Conservation (phyloP, 352 stramenopile genomes). For the Phytopythium oedochilum region DNA sequence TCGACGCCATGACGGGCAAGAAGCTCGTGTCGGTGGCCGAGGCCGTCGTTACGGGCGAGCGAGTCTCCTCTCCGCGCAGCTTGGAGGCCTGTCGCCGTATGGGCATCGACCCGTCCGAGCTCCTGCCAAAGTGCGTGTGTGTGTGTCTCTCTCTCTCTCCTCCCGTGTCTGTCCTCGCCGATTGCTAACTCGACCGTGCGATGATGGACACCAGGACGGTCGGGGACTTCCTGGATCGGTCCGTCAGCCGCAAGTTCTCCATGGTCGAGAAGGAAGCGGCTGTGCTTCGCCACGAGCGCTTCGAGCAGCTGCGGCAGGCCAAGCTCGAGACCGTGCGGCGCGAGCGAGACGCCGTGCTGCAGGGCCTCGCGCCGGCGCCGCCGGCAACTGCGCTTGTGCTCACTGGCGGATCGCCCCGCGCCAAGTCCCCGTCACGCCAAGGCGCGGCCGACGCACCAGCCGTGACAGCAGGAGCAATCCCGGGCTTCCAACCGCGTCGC, state of each 20-base stretch:
- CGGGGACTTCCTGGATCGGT: slow-evolving; percentile 47
- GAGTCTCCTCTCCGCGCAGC: slow-evolving; percentile 56
- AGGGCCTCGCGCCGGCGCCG: slow-evolving; percentile 21
- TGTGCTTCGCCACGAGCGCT: slow-evolving; percentile 63
- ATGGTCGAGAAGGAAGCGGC: slow-evolving; percentile 72
- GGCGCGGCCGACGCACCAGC: slow-evolving; percentile 3
- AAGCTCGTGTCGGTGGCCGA: slow-evolving; percentile 51
- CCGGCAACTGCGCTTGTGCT: slow-evolving; percentile 20
- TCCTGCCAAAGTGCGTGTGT: slow-evolving; percentile 42
- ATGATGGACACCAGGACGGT: slow-evolving; percentile 9
- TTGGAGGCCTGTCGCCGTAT: slow-evolving; percentile 66
- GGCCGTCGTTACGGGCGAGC: slow-evolving; percentile 38
- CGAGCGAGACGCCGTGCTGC: slow-evolving; percentile 52
- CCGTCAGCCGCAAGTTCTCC: slow-evolving; percentile 43
- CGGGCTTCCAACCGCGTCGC: slow-evolving; percentile 20
- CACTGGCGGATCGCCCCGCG: slow-evolving; percentile 6
- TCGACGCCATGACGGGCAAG: slow-evolving; percentile 15
- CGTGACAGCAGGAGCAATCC: slow-evolving; percentile 6
- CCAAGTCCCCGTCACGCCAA: slow-evolving; percentile 3
- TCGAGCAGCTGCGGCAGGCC: slow-evolving; percentile 57
- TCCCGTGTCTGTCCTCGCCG: background rate
- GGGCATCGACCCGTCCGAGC: slow-evolving; percentile 60
- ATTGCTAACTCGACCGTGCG: background rate
- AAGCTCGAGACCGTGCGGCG: slow-evolving; percentile 53
- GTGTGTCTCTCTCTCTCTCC: background rate